Evolutionary conservation across 192 early-diverging fungal genomes (phyloP).

Genomic region (Coemansia sp.): DNA sequence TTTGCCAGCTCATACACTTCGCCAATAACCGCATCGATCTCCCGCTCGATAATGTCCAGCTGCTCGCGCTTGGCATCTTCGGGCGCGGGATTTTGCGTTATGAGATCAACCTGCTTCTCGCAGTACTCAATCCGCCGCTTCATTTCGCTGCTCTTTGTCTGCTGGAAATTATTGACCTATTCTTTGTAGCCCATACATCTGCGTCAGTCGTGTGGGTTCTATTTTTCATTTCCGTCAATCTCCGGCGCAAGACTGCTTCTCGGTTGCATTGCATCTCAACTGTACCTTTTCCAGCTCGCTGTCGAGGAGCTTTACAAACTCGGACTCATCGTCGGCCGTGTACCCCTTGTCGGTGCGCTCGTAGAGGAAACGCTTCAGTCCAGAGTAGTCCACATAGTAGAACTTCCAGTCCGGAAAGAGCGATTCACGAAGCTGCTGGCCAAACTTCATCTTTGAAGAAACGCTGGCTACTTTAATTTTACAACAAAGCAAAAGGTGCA

Average conservation of each 20-base stretch:
- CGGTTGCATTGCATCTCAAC: constrained; percentile 10
- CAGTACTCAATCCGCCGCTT: constrained; percentile 67
- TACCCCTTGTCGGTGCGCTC: constrained; percentile 61
- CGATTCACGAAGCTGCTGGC: constrained; percentile 75
- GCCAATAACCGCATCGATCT: constrained; percentile 72
- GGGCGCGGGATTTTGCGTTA: constrained; percentile 54
- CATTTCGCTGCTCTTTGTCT: constrained; percentile 73
- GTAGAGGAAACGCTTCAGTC: constrained; percentile 85
- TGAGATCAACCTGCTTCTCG: constrained; percentile 60
- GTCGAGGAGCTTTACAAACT: constrained; percentile 83
- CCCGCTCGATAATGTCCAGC: constrained; percentile 58
- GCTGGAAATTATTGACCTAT: constrained; percentile 67
- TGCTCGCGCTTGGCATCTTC: constrained; percentile 53
- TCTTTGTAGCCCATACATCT: neutral
- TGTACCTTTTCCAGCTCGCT: constrained; percentile 82
- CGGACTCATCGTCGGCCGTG: constrained; percentile 80
- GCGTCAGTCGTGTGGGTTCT: neutral
- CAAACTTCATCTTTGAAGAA: constrained; percentile 79
- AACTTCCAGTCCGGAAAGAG: constrained; percentile 86
- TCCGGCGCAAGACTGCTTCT: constrained; percentile 4
- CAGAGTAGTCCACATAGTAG: constrained; percentile 84
- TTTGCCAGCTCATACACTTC: constrained; percentile 77
- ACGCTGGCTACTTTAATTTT: neutral
- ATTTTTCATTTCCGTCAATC: constrained; percentile 22
- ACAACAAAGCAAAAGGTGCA: neutral